Evolutionary conservation across 495 filamentous ascomycete genomes (phyloP).

Genomic region (Aspergillus cavernicola): DNA sequence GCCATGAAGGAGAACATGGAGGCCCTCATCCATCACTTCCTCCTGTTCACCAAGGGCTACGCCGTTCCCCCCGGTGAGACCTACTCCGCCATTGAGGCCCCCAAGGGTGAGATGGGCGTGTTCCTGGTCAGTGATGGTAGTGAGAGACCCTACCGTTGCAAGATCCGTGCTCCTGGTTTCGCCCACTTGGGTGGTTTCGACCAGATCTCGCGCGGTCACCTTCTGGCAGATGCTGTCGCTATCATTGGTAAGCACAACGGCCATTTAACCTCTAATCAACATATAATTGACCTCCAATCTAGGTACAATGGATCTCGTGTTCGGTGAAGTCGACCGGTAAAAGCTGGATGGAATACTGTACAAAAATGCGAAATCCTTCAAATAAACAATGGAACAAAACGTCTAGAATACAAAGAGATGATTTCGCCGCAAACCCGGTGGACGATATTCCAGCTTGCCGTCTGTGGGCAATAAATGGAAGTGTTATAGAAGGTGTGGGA

Average conservation of each 20-base stretch:
- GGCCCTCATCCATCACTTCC: conserved; percentile 97
- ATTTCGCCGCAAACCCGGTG: not conserved
- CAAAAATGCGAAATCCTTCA: conserved; percentile 3
- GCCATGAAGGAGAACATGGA: conserved; percentile 99
- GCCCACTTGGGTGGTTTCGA: conserved; percentile 94
- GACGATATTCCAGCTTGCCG: not conserved
- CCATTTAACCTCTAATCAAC: not conserved
- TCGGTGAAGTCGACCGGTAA: conserved; percentile 69
- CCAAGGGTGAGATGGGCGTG: conserved; percentile 99
- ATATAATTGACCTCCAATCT: not conserved
- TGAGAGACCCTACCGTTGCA: conserved; percentile 95
- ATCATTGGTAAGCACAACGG: conserved; percentile 65
- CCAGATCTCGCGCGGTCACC: conserved; percentile 83
- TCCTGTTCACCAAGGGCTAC: conserved; percentile 98
- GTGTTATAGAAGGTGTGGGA: conserved; percentile 10
- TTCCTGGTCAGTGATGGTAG: conserved; percentile 95
- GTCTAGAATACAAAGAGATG: not conserved
- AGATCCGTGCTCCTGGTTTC: conserved; percentile 95
- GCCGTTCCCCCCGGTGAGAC: conserved; percentile 97
- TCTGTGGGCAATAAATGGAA: not conserved
- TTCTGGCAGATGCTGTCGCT: conserved; percentile 94
- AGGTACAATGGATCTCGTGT: conserved; percentile 83
- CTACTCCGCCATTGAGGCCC: conserved; percentile 95
- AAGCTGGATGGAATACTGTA: conserved; percentile 15
- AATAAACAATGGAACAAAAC: conserved; percentile 13